These are phyloP conservation scores for Sporobolomyces phaffii DNA, from an alignment of 768 basidiomycete species.

Conservation along the genomic window DNA sequence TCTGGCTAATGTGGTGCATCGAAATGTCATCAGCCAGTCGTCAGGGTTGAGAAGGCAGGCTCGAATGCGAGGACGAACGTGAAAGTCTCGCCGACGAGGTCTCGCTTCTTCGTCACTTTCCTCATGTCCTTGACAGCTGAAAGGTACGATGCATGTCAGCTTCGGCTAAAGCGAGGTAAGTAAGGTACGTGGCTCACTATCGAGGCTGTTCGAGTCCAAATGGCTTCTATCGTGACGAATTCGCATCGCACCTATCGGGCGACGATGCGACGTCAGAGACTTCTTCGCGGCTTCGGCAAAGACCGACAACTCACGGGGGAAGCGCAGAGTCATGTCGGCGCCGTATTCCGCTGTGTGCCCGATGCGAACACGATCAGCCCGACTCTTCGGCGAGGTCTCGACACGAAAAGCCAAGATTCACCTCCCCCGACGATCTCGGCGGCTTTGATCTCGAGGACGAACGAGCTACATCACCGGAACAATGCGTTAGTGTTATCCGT, in stretches of 20 bases:
- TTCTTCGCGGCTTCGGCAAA: too few relatives aligned
- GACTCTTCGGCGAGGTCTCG: not conserved
- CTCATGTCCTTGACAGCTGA: conserved; percentile 46
- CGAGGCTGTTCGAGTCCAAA: not conserved
- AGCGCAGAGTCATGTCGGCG: conserved; percentile 82
- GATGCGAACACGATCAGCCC: not conserved
- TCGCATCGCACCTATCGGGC: conserved; percentile 7
- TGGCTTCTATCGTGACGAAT: not conserved
- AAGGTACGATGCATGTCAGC: conserved; percentile 41
- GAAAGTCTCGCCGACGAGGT: conserved; percentile 5
- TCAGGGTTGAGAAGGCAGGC: not conserved
- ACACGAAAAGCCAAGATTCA: conserved; percentile 43
- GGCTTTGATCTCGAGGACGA: conserved; percentile 87
- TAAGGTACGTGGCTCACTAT: not conserved
- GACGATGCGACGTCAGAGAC: too few relatives aligned
- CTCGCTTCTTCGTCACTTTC: conserved; percentile 50
- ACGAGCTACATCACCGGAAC: conserved; percentile 64
- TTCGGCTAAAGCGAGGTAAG: too few relatives aligned
- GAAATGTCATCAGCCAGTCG: not conserved
- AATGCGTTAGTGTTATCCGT: too few relatives aligned
- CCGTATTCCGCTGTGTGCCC: conserved; percentile 74
- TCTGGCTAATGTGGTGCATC: conserved; percentile 17
- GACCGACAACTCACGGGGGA: conserved; percentile 62
- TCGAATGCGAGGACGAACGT: conserved; percentile 3
- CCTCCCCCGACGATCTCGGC: conserved; percentile 79